Base-by-base conservation (phyloP, 176 grass and related monocot species). In the Musa troglodytarum region DNA sequence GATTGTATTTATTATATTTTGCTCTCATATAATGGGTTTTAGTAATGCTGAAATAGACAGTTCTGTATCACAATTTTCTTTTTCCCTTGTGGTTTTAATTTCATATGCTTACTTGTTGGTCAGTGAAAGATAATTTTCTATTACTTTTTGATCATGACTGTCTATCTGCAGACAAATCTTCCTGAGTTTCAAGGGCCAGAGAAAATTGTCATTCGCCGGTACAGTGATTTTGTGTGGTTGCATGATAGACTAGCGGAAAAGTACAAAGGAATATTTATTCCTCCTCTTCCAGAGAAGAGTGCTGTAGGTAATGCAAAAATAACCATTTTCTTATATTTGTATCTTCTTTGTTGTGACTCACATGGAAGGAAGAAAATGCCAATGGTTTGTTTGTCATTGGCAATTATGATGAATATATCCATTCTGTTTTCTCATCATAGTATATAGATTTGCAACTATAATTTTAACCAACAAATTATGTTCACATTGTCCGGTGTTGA, bases 141-240 rank as follows among this genome's bases (percentile, higher is more conserved):
- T 64, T 8, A 29, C 26, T 68, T 68, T 23, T 68, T 68, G 10
- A 68, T 43, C 51, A 70, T 21, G 34, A 26, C 63, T 8, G 3
- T 70, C 2, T 17, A 51, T 20, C 21, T 92, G 75, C 77, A 94
- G 91, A 94, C 90, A 57, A 99, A 94, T 85, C 81, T 94, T 70
- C 83, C 95, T 77, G 88, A 99, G 84, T 99, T 89, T 55, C 88
- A 94, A 65, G 91, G 86, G 24, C 76, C 82, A 69, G 91, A 99
- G 79, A 99, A 99, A 89, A 99, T 99, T 84, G 95, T 99, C 80
- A 99, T 99, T 80, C 79, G 95, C 19, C 85, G 95, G 15, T 99
- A 89, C 89, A 99, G 95, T 81, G 95, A 99, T 82, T 94, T 99
- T 73, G 91, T 91, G 70, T 99, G 91, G 95, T 84, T 99, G 57